Percentiles rank a stretch among this genome's conserved stretches.
Conservation (phyloP, 2,329 filamentous ascomycete genomes). For the Penicillium sp. region DNA sequence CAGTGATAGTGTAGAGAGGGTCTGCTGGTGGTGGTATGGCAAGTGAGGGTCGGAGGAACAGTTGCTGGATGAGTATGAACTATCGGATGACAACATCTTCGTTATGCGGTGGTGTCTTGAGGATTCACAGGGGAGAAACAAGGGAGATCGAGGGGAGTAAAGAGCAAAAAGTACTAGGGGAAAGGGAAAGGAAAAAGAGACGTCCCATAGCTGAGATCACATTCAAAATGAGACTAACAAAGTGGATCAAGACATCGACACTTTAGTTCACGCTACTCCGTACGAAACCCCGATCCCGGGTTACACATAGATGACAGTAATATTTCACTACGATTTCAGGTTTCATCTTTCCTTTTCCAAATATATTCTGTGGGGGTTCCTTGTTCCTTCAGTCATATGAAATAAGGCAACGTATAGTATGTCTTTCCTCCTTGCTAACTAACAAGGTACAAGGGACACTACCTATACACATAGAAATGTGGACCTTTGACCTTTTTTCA, state of each 20-base stretch:
- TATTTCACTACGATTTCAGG: background rate
- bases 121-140: background rate
- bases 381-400: background rate
- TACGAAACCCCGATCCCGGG: conserved; percentile 18
- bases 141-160: background rate
- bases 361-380: background rate
- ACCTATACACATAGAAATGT: background rate
- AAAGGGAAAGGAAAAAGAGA: conserved; percentile 1
- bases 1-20: conserved; percentile 21
- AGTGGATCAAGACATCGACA: conserved; percentile 25
- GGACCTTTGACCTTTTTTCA: background rate
- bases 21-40: conserved; percentile 26
- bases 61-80: conserved; percentile 26
- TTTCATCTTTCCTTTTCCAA: too few species aligned
- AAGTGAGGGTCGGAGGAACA: conserved; percentile 27
- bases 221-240: conserved; percentile 20
- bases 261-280: conserved; percentile 14
- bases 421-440: background rate
- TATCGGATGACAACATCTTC: conserved; percentile 28
- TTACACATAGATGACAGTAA: conserved; percentile 27
- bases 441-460: too few species aligned
- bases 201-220: conserved; percentile 10
- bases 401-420: background rate
- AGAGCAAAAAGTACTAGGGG: conserved; percentile 1
- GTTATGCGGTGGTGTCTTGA: background rate